Percentiles rank a stretch among this genome's conserved stretches.
phyloP scores from a whole-genome alignment of 768 basidiomycete genomes.

The Tricholoma terreum region DNA sequence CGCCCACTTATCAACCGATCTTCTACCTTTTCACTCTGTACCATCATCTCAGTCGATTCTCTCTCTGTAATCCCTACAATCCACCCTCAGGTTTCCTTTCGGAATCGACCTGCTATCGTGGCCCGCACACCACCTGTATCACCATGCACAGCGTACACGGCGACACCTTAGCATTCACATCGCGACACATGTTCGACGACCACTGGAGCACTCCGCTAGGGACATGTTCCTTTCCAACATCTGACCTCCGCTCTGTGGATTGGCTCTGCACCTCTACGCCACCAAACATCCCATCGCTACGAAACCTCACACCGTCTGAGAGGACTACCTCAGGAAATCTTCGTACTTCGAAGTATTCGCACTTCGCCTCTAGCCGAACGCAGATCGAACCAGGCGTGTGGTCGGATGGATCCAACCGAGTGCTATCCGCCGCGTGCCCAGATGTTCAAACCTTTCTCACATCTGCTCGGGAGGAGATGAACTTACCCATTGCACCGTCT shows the following conservation, averaged over 20 bases:
- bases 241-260: conserved; percentile 34
- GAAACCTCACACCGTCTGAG: conserved; percentile 3
- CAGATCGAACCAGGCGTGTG: conserved; percentile 38
- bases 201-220: conserved; percentile 19
- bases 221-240: conserved; percentile 32
- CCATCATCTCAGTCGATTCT: conserved; percentile 4
- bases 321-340: conserved; percentile 13
- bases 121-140: background rate
- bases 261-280: conserved; percentile 18
- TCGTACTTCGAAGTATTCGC: conserved; percentile 17
- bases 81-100: conserved; percentile 3
- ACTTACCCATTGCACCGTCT: conserved; percentile 37
- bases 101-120: conserved; percentile 9
- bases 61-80: conserved; percentile 4
- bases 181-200: conserved; percentile 12
- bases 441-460: conserved; percentile 48
- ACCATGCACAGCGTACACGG: conserved; percentile 7
- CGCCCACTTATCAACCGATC: conserved; percentile 16
- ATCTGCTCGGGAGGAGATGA: conserved; percentile 36
- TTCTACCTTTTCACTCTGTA: conserved; percentile 4
- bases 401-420: conserved; percentile 33
- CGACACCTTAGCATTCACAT: conserved; percentile 11
- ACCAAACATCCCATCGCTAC: conserved; percentile 16
- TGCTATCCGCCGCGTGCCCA: conserved; percentile 47
- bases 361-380: conserved; percentile 19